Conservation (phyloP, 2,329 filamentous ascomycete species). For the Neurospora crassa region DNA sequence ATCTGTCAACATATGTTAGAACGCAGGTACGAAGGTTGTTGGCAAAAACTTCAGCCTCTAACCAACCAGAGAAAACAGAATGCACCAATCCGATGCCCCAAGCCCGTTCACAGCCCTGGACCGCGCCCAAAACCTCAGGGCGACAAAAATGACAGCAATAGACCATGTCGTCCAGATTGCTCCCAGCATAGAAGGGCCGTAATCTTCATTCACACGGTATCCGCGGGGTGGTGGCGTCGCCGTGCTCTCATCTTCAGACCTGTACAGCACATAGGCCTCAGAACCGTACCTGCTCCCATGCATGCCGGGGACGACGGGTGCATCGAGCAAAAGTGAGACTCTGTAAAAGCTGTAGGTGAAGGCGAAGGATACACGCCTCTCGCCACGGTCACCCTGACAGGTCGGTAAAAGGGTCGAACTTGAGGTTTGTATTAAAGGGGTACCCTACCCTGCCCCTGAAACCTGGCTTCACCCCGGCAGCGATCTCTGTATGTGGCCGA, state of each 20-base stretch:
- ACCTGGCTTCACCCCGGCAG: neutral
- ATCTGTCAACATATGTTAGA: constrained; percentile 9
- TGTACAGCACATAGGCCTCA: neutral
- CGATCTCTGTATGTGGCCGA: neutral
- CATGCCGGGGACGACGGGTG: neutral
- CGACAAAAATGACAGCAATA: constrained; percentile 24
- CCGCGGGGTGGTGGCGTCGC: neutral
- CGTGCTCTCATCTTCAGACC: neutral
- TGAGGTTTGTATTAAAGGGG: neutral
- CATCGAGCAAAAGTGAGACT: neutral
- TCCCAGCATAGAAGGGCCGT: constrained; percentile 13
- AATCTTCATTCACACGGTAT: constrained; percentile 2
- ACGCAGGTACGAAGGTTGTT: neutral
- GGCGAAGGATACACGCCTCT: neutral
- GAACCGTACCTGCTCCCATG: neutral
- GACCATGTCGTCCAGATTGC: constrained; percentile 14
- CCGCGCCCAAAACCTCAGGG: constrained; percentile 28
- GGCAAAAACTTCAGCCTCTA: neutral
- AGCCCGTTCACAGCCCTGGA: constrained; percentile 24
- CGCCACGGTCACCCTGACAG: neutral
- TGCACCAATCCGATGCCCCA: constrained; percentile 26
- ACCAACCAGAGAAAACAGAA: constrained; percentile 22
- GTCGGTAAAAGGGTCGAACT: neutral
- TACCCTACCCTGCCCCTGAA: neutral
- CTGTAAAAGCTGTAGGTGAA: neutral